Percentiles rank a stretch among this genome's conserved stretches.
phyloP scores from a whole-genome alignment of 176 grass and related monocot genomes.

The Triticum dicoccoides region DNA sequence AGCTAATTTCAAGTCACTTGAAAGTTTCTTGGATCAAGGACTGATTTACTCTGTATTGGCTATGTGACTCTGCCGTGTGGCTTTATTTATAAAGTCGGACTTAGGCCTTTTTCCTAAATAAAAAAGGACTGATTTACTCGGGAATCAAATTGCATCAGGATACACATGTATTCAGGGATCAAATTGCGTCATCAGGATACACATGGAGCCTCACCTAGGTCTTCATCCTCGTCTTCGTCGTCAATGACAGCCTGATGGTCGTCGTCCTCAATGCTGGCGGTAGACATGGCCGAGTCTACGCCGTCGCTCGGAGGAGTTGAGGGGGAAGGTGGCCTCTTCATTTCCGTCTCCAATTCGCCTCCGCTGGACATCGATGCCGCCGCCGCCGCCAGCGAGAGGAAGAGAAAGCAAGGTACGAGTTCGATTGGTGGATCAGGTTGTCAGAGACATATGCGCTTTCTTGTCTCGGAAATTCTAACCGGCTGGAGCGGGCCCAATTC shows the following conservation, averaged over 20 bases:
- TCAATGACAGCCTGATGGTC: neutral
- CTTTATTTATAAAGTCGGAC: no score
- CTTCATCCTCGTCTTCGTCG: neutral
- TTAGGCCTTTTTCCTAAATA: no score
- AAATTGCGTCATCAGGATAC: neutral
- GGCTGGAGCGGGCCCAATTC: no score
- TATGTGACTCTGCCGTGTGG: no score
- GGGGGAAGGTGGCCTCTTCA: neutral
- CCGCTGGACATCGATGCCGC: neutral
- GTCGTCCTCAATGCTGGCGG: neutral
- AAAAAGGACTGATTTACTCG: neutral
- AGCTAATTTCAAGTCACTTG: neutral
- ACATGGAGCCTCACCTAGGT: neutral
- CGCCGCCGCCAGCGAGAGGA: neutral
- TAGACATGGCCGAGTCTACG: neutral
- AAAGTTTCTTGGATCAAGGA: neutral
- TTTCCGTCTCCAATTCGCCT: neutral
- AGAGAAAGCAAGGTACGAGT: neutral
- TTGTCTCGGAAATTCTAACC: no score
- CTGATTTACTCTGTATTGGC: neutral
- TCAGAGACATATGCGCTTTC: no score
- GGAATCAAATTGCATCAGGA: neutral
- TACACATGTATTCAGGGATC: neutral
- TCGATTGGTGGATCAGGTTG: neutral
- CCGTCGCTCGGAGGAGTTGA: neutral